A percentile compares a stretch with the other conserved stretches of the same genome.
These are phyloP conservation scores for Persicaria maculosa DNA, from an alignment of 148 eudicot species.

Conservation along the genomic window DNA sequence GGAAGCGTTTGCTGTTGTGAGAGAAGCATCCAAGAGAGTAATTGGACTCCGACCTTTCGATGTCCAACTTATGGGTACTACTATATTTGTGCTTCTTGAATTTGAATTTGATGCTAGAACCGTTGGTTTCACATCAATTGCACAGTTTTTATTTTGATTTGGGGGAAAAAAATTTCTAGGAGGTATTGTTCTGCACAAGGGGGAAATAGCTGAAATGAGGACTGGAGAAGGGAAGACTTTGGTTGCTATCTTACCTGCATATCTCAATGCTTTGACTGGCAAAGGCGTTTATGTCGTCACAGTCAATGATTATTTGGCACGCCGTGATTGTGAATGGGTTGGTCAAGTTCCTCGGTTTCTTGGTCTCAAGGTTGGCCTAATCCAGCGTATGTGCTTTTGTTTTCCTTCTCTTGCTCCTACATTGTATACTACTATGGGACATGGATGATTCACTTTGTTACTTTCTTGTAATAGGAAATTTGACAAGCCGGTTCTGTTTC, in stretches of 20 bases:
- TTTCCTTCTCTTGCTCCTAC: not conserved
- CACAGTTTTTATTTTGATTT: not conserved
- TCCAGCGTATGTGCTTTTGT: conserved; percentile 69
- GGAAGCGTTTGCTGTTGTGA: conserved; percentile 95
- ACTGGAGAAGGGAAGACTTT: conserved; percentile 99
- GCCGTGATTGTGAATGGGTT: conserved; percentile 99
- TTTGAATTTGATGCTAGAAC: not conserved
- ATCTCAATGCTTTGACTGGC: conserved; percentile 75
- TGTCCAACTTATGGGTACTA: conserved; percentile 82
- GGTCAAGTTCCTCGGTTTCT: conserved; percentile 99
- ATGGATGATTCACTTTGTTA: not conserved
- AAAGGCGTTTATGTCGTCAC: conserved; percentile 95
- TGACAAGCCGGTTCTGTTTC: not conserved
- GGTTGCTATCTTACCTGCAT: conserved; percentile 93
- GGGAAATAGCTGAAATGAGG: conserved; percentile 98
- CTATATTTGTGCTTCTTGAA: not conserved
- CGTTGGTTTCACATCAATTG: not conserved
- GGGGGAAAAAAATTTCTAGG: conserved; percentile 28
- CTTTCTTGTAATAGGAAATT: not conserved
- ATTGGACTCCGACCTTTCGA: conserved; percentile 96
- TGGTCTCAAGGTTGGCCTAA: conserved; percentile 94
- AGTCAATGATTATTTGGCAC: conserved; percentile 94
- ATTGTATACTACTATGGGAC: not conserved
- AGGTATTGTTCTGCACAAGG: conserved; percentile 93
- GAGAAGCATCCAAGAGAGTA: conserved; percentile 95